Conservation (phyloP, 352 stramenopile species). For the Salisapilia sapeloensis region DNA sequence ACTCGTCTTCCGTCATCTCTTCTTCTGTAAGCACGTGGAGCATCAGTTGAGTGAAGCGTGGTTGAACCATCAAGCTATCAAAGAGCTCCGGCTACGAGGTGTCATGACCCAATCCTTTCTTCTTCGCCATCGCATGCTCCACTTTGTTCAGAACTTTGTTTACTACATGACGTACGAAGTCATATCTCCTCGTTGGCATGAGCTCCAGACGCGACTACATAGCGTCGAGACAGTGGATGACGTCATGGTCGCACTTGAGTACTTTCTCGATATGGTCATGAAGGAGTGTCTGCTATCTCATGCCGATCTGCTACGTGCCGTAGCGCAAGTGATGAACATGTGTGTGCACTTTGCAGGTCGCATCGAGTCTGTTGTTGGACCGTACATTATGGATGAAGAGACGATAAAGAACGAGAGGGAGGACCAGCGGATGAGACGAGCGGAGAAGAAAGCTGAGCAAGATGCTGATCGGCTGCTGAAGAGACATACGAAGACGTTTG, state of each 20-base stretch:
- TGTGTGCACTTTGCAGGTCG: constrained; percentile 91
- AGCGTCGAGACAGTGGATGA: constrained; percentile 85
- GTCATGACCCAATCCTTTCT: constrained; percentile 87
- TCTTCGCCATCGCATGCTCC: constrained; percentile 95
- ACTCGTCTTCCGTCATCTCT: constrained; percentile 97
- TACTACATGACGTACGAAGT: constrained; percentile 98
- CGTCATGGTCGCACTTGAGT: constrained; percentile 85
- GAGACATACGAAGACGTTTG: constrained; percentile 25
- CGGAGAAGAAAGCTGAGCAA: constrained; percentile 60
- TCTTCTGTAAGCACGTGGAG: constrained; percentile 99
- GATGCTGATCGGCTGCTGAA: constrained; percentile 61
- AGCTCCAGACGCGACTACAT: constrained; percentile 74
- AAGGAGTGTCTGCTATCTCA: constrained; percentile 96
- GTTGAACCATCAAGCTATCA: constrained; percentile 90
- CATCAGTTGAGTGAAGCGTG: constrained; percentile 89
- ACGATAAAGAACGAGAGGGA: constrained; percentile 72
- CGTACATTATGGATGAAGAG: constrained; percentile 73
- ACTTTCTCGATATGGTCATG: constrained; percentile 92
- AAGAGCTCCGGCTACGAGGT: constrained; percentile 77
- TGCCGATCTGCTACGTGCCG: constrained; percentile 82
- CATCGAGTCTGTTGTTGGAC: constrained; percentile 82
- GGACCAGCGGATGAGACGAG: constrained; percentile 49
- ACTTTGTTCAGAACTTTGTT: constrained; percentile 98
- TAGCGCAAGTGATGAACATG: constrained; percentile 94
- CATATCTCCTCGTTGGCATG: constrained; percentile 87